Evolutionary conservation across 2,329 filamentous ascomycete genomes (phyloP).

Genomic region (Mariannaea sp.): DNA sequence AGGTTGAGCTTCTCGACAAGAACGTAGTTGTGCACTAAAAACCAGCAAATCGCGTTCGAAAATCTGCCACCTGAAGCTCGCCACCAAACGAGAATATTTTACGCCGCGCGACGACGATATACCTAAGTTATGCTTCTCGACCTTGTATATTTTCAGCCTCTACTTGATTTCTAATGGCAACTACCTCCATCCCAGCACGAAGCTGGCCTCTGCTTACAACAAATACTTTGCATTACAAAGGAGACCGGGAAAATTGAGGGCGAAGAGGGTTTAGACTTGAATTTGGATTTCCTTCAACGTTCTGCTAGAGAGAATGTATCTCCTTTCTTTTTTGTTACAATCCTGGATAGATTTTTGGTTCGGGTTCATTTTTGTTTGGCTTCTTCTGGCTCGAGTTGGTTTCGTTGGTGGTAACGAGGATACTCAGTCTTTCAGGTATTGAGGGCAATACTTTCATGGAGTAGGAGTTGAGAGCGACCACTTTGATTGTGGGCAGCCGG

Average conservation of each 20-base stretch:
- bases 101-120: conserved; percentile 32
- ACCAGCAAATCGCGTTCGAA: no score
- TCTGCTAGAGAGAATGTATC: conserved; percentile 3
- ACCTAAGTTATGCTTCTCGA: conserved; percentile 35
- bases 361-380: neutral
- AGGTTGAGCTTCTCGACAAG: conserved; percentile 22
- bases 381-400: conserved; percentile 5
- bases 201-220: conserved; percentile 29
- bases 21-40: conserved; percentile 30
- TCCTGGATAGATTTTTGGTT: conserved; percentile 16
- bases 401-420: no score
- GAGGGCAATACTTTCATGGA: conserved; percentile 10
- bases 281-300: conserved; percentile 6
- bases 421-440: conserved; percentile 1
- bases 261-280: conserved; percentile 18
- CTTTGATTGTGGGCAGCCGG: conserved; percentile 11
- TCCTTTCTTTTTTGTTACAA: conserved; percentile 9
- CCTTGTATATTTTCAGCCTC: conserved; percentile 36
- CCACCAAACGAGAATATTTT: conserved; percentile 27
- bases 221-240: conserved; percentile 31
- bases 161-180: conserved; percentile 38
- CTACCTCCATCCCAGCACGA: conserved; percentile 21
- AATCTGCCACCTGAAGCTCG: neutral
- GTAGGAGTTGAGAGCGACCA: conserved; percentile 13
- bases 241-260: conserved; percentile 26